phyloP scores from a whole-genome alignment of 768 basidiomycete species.

The Suillus sp. region DNA sequence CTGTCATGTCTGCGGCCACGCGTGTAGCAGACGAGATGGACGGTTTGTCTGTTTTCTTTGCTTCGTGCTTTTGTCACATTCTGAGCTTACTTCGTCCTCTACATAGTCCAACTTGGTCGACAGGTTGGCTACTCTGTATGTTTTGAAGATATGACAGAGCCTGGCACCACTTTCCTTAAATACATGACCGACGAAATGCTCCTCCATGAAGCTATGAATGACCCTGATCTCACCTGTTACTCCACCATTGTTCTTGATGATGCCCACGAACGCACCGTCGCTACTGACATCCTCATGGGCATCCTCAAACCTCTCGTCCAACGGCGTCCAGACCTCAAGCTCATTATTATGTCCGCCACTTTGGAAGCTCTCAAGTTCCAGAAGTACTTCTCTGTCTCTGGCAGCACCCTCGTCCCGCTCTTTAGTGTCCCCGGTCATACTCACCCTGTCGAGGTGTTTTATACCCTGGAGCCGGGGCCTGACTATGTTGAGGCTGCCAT shows the following conservation, averaged over 20 bases:
- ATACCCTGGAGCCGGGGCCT: constrained; percentile 89
- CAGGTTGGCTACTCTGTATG: constrained; percentile 98
- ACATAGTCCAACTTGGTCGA: constrained; percentile 82
- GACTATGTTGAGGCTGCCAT: constrained; percentile 99
- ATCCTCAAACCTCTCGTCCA: constrained; percentile 84
- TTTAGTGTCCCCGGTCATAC: constrained; percentile 93
- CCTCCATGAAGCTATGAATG: constrained; percentile 96
- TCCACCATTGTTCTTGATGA: constrained; percentile 99
- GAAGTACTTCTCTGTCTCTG: constrained; percentile 76
- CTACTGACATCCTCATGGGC: constrained; percentile 98
- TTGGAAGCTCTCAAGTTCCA: constrained; percentile 98
- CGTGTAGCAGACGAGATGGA: constrained; percentile 99
- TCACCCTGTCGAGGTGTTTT: constrained; percentile 94
- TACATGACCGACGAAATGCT: constrained; percentile 99
- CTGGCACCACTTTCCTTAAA: constrained; percentile 93
- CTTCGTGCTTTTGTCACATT: too few relatives aligned
- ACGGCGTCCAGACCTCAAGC: constrained; percentile 85
- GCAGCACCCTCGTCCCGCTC: constrained; percentile 58
- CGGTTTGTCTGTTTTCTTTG: constrained; percentile 56
- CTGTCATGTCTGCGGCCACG: constrained; percentile 97
- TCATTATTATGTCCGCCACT: constrained; percentile 98
- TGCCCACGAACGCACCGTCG: constrained; percentile 96
- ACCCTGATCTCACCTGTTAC: constrained; percentile 86
- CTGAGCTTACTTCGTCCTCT: not conserved
- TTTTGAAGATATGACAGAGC: constrained; percentile 83